Evolutionary conservation across 169 alveolate species (phyloP).

Genomic region (Cryptosporidium parvum): DNA sequence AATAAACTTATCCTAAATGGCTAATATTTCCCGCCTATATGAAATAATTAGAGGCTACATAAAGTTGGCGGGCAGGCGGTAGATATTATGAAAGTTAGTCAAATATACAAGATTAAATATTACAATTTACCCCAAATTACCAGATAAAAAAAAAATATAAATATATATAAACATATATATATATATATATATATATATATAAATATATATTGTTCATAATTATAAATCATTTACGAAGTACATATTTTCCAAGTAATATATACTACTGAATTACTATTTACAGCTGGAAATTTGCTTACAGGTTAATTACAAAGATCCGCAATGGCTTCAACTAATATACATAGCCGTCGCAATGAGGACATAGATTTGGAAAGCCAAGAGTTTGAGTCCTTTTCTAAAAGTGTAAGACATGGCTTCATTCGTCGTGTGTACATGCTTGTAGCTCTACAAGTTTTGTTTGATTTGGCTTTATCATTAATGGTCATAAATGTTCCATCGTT

Average conservation of each 20-base stretch:
- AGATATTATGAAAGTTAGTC: conserved; percentile 5
- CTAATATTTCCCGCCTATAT: conserved; percentile 1
- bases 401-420: conserved; percentile 49
- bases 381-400: conserved; percentile 16
- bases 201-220: too few species aligned
- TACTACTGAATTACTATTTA: too few species aligned
- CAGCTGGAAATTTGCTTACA: background rate
- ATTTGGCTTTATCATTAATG: background rate
- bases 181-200: too few species aligned
- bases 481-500: background rate
- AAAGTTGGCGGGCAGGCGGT: conserved; percentile 15
- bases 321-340: background rate
- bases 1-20: background rate
- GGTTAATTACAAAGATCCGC: background rate
- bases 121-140: background rate
- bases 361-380: conserved; percentile 55
- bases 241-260: too few species aligned
- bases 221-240: background rate
- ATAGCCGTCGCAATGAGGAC: background rate
- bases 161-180: background rate
- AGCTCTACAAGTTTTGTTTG: conserved; percentile 8
- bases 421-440: conserved; percentile 58
- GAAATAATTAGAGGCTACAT: conserved; percentile 8
- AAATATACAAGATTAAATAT: background rate
- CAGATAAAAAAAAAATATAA: background rate